Conservation (phyloP, 2,329 filamentous ascomycete species). For the Stemphylium vesicarium region DNA sequence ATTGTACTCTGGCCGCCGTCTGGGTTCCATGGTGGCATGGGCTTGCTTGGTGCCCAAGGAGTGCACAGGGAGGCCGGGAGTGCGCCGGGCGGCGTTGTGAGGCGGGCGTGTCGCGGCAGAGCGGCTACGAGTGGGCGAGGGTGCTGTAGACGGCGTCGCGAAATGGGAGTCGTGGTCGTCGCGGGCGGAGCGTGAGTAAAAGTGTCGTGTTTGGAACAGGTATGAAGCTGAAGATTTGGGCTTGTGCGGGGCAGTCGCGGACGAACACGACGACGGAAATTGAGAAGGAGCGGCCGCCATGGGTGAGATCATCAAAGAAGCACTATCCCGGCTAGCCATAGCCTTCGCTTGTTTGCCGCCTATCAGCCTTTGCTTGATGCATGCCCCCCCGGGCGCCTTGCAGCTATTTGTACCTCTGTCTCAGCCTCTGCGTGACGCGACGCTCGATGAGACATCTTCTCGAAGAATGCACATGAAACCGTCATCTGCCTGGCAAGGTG, state of each 20-base stretch:
- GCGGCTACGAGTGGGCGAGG: conserved; percentile 4
- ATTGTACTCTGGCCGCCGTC: conserved; percentile 82
- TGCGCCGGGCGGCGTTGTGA: conserved; percentile 21
- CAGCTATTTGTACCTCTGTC: conserved; percentile 17
- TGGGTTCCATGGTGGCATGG: conserved; percentile 64
- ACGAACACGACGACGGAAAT: conserved; percentile 16
- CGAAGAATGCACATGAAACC: conserved; percentile 3
- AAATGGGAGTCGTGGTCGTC: neutral
- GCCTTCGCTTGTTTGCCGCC: conserved; percentile 10
- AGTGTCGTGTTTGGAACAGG: conserved; percentile 9
- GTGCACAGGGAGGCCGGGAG: neutral
- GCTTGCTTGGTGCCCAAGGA: conserved; percentile 16
- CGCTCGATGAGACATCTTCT: conserved; percentile 14
- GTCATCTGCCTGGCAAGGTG: conserved; percentile 15
- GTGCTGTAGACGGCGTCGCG: neutral
- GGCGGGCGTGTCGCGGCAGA: conserved; percentile 15
- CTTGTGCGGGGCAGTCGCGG: conserved; percentile 22
- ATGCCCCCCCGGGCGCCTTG: conserved; percentile 13
- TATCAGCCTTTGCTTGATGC: conserved; percentile 20
- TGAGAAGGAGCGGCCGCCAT: conserved; percentile 15
- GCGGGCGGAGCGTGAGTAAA: neutral
- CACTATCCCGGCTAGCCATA: conserved; percentile 4
- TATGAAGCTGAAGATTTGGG: conserved; percentile 18
- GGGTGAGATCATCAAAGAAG: conserved; percentile 29
- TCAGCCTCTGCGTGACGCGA: conserved; percentile 20